These are phyloP conservation scores for Solanum pinnatisectum DNA, from an alignment of 257 asterid genomes.

Conservation along the genomic window DNA sequence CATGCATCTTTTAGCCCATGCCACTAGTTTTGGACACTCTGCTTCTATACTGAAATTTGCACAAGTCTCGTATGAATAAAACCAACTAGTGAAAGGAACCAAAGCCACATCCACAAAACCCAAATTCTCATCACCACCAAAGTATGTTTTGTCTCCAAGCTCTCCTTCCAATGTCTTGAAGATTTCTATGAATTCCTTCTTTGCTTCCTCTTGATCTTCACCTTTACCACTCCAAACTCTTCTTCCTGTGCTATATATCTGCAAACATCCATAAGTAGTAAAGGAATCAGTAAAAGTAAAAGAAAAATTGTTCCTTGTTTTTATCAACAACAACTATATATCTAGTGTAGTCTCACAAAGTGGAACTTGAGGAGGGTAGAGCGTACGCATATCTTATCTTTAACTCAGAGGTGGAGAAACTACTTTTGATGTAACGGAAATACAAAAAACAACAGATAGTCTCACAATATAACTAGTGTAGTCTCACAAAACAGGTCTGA, in stretches of 20 bases:
- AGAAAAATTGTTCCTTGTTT: neutral
- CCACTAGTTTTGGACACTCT: neutral
- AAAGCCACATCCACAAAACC: slow-evolving; percentile 3
- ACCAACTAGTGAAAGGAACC: slow-evolving; percentile 2
- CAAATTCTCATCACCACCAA: neutral
- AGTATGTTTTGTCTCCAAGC: slow-evolving; percentile 2
- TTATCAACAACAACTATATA: neutral
- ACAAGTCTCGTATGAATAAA: neutral
- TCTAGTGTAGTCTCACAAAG: neutral
- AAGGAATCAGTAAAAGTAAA: neutral
- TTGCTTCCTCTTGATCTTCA: slow-evolving; percentile 1
- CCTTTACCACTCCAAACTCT: slow-evolving; percentile 1
- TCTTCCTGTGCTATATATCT: neutral
- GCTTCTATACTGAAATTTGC: slow-evolving; percentile 4
- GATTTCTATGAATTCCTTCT: neutral
- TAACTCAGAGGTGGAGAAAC: accelerated
- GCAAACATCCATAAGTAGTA: neutral
- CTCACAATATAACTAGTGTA: accelerated
- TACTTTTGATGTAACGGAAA: neutral
- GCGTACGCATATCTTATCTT: neutral
- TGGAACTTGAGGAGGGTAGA: accelerated
- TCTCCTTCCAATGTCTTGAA: neutral
- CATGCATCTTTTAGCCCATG: slow-evolving; percentile 1
- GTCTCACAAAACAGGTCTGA: neutral
- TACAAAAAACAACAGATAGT: neutral